A percentile compares a stretch with the other conserved stretches of the same genome.
phyloP scores from a whole-genome alignment of 345 rosid genomes.

The Carallia brachiata region DNA sequence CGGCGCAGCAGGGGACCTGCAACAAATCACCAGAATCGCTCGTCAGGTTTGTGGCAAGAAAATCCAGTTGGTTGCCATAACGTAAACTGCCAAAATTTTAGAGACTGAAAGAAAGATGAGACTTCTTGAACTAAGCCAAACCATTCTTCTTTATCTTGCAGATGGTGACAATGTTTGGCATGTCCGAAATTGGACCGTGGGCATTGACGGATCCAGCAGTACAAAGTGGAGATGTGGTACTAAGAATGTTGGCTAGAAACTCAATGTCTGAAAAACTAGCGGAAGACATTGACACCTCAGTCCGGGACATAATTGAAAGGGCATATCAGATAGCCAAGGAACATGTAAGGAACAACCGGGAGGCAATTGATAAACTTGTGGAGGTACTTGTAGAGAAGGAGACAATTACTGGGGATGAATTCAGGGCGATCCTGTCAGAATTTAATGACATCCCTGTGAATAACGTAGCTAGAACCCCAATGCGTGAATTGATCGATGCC shows the following conservation, averaged over 20 bases:
- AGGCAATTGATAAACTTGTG: slow-evolving; percentile 69
- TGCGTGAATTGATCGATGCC: slow-evolving; percentile 40
- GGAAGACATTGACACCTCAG: slow-evolving; percentile 54
- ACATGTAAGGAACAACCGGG: slow-evolving; percentile 54
- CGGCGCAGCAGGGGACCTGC: slow-evolving; percentile 67
- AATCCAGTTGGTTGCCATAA: too few species aligned
- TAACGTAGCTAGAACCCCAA: slow-evolving; percentile 22
- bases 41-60: slow-evolving; percentile 45
- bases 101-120: neutral
- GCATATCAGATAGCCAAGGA: slow-evolving; percentile 61
- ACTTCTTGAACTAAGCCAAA: neutral
- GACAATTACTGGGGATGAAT: slow-evolving; percentile 63
- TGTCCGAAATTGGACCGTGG: slow-evolving; percentile 83
- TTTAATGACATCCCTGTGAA: slow-evolving; percentile 31
- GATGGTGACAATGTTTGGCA: slow-evolving; percentile 81
- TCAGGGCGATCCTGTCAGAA: slow-evolving; percentile 57
- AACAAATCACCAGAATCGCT: slow-evolving; percentile 62
- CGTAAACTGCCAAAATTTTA: neutral
- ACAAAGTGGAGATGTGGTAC: slow-evolving; percentile 51
- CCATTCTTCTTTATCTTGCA: slow-evolving; percentile 12
- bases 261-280: slow-evolving; percentile 69
- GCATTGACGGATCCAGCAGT: slow-evolving; percentile 48
- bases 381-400: slow-evolving; percentile 73
- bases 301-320: slow-evolving; percentile 37
- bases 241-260: slow-evolving; percentile 66